Evolutionary conservation across 352 stramenopile species (phyloP), one percentile per base, ranked within the genome.

Genomic region (Phytophthora vignae): DNA sequence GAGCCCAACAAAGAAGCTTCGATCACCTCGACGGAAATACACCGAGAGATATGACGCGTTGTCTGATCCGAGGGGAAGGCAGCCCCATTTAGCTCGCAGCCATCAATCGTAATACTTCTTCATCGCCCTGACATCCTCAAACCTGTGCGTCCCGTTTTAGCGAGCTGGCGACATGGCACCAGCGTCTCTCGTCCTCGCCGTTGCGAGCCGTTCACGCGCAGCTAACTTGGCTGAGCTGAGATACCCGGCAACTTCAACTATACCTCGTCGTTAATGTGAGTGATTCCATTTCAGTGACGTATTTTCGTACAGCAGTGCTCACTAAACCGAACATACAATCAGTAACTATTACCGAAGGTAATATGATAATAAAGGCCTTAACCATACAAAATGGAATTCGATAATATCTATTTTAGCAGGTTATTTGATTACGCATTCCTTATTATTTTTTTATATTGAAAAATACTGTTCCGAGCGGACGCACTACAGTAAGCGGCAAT

Each of bases 21-120:
- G 17, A 22, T 17, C 42, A 50, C 17, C 42, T 50, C 31, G 67
- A 75, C 71, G 63, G 60, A 75, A 75, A 78, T 75, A 78, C 71
- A 42, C 29, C 53, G 4, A 14, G 54, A 54, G 21, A 52, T 19
- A 57, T 60, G 57, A 52, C 22, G 57, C 50, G 14, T 46, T n/a
- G 64, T 64, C 29, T 57, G 57, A 56, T 52, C 56, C 38, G 15
- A 21, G 6, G 27, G 22, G 27, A 29, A 66, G 22, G 49, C 46
- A 55, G 38, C 57, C 57, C 53, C 59, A 65, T 75, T 77, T 78
- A 78, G 71, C 40, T 55, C 21, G 31, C 48, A 40, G 29, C 38
- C 38, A 46, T n/a, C 1, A 29, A 29, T 29, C 14, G 15, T 17
- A 46, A 10, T n/a, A 46, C 38, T 46, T 36, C 31, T 36, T 38